A percentile compares a stretch with the other conserved stretches of the same genome.
phyloP scores from a whole-genome alignment of 768 basidiomycete species.

The Phlebiopsis gigantea region DNA sequence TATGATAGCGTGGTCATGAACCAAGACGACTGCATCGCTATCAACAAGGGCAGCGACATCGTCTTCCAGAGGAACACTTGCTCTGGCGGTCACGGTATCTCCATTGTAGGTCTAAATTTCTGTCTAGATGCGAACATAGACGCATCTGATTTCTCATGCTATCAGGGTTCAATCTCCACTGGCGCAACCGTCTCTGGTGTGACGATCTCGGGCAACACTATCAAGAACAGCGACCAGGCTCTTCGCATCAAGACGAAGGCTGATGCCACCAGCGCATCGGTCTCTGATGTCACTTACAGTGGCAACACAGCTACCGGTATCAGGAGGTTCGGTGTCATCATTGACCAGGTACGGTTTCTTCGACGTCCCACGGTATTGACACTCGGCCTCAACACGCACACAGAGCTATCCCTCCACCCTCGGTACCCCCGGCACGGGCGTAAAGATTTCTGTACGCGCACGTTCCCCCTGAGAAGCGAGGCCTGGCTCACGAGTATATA shows the following conservation, averaged over 20 bases:
- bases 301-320: slow-evolving; percentile 50
- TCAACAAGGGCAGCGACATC: slow-evolving; percentile 34
- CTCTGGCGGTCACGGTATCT: slow-evolving; percentile 59
- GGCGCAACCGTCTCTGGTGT: slow-evolving; percentile 41
- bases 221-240: slow-evolving; percentile 51
- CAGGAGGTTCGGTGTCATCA: slow-evolving; percentile 48
- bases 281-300: slow-evolving; percentile 45
- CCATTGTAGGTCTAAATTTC: slow-evolving; percentile 32
- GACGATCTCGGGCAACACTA: slow-evolving; percentile 43
- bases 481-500: background rate
- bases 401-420: slow-evolving; percentile 53
- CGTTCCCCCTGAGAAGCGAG: background rate
- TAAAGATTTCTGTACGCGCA: slow-evolving; percentile 46
- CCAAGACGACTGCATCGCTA: slow-evolving; percentile 59
- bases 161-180: slow-evolving; percentile 56
- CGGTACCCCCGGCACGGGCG: slow-evolving; percentile 52
- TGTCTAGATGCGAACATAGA: background rate
- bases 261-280: slow-evolving; percentile 39
- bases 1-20: slow-evolving; percentile 22
- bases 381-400: background rate
- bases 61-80: slow-evolving; percentile 45
- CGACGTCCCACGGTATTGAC: background rate
- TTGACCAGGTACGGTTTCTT: slow-evolving; percentile 44
- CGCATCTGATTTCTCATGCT: background rate
- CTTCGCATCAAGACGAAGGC: slow-evolving; percentile 58